Conservation (phyloP, 257 asterid genomes). For the Petrea volubilis region DNA sequence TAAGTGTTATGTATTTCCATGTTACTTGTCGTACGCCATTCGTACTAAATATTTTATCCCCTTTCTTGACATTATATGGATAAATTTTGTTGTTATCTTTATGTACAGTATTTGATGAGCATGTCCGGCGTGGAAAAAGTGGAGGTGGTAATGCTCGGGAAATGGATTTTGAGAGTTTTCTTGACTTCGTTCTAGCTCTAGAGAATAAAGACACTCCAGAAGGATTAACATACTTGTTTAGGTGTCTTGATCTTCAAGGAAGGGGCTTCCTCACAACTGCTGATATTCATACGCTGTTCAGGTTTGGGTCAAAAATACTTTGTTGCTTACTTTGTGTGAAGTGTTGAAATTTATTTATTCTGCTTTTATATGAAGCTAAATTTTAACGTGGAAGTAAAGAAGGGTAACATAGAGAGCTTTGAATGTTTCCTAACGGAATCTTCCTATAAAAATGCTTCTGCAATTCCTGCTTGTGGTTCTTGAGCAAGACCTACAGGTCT, state of each 20-base stretch:
- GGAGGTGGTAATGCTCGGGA: conserved; percentile 92
- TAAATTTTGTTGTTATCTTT: conserved; percentile 2
- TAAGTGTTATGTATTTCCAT: background rate
- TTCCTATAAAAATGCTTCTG: conserved; percentile 57
- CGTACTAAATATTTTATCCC: conserved; percentile 9
- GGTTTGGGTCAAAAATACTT: conserved; percentile 41
- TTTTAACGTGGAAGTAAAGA: conserved; percentile 53
- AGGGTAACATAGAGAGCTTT: conserved; percentile 45
- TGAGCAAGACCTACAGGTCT: conserved; percentile 58
- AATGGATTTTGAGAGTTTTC: conserved; percentile 96
- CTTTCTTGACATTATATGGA: background rate
- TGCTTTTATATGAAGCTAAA: background rate
- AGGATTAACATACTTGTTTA: conserved; percentile 87
- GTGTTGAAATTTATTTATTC: background rate
- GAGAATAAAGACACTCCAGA: conserved; percentile 98
- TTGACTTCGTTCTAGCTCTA: conserved; percentile 89
- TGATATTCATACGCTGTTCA: conserved; percentile 91
- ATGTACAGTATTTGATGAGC: conserved; percentile 86
- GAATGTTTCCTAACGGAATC: conserved; percentile 55
- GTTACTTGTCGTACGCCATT: background rate
- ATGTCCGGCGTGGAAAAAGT: conserved; percentile 86
- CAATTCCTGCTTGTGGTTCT: conserved; percentile 69
- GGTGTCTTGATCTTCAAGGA: conserved; percentile 92
- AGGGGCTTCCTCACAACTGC: conserved; percentile 94
- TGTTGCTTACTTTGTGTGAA: background rate